A percentile compares a stretch with the other conserved stretches of the same genome.
phyloP scores from a whole-genome alignment of 768 basidiomycete genomes.

The Calocera cornea region DNA sequence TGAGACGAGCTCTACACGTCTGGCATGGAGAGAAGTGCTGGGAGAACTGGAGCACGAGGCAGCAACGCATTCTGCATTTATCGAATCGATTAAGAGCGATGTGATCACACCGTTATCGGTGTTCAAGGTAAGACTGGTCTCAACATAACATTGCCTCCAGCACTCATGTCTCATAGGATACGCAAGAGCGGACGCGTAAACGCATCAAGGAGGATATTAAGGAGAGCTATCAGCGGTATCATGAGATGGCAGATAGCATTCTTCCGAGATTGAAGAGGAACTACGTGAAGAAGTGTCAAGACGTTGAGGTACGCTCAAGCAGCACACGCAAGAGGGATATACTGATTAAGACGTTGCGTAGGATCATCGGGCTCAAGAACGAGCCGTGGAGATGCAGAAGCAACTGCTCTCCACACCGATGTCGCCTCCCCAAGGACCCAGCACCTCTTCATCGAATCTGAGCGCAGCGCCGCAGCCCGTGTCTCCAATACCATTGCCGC shows the following conservation, averaged over 20 bases:
- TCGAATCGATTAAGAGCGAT: conserved; percentile 52
- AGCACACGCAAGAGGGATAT: not conserved
- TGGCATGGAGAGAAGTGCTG: conserved; percentile 70
- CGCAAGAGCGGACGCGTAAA: conserved; percentile 81
- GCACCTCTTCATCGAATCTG: conserved; percentile 6
- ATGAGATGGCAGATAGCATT: conserved; percentile 65
- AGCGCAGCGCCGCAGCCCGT: conserved; percentile 23
- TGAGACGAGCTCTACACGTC: conserved; percentile 42
- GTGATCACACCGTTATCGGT: conserved; percentile 55
- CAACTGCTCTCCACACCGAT: conserved; percentile 18
- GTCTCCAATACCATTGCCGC: conserved; percentile 51
- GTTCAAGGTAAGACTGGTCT: conserved; percentile 40
- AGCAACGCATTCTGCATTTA: conserved; percentile 67
- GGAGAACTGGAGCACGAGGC: conserved; percentile 82
- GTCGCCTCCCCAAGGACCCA: not conserved
- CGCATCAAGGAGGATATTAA: conserved; percentile 86
- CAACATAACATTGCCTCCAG: not conserved
- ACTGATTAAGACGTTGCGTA: not conserved
- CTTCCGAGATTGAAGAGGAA: conserved; percentile 66
- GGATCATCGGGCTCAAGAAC: conserved; percentile 25
- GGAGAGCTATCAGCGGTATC: conserved; percentile 58
- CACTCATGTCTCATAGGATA: conserved; percentile 40
- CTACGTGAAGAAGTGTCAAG: conserved; percentile 74
- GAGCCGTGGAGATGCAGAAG: conserved; percentile 23
- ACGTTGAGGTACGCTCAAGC: conserved; percentile 53